Base-by-base conservation (phyloP, 495 filamentous ascomycete genomes). In the Aspergillus leporis region DNA sequence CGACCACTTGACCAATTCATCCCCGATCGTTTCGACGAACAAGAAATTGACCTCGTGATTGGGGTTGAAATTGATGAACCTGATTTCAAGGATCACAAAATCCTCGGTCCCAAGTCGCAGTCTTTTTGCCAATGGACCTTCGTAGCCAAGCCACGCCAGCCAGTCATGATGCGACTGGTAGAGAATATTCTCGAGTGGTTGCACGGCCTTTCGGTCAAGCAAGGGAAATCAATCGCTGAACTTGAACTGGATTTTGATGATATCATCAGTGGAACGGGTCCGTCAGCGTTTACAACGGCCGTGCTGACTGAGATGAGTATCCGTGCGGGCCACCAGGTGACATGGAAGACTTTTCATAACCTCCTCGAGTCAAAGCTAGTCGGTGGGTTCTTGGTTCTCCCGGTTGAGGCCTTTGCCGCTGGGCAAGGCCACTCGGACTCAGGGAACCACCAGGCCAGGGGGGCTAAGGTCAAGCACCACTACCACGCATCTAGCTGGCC, bases 71-170 rank as follows among this genome's bases (percentile, higher is more conserved):
- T 87, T 55, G 86, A 88, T 66, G 77, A 86, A 70, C 83, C 84
- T 25, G 77, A 82, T 19, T 87, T 81, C 70, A 68, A 70, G 41
- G 74, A 87, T 67, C 83, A 87, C 69, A 71, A 79, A 31, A 84
- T 88, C 58, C 79, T 87, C 13, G 85, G 86, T 25, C 73, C 75
- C 49, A 87, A 87, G 64, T 85, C 78, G 16, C 68, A 75, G 22
- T 86, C 83, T 16, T 88, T 88, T 62, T 88, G 84, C 70, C 85
- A 88, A 64, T 89, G 86, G 85, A 88, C 85, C 10, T 85, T 88
- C 58, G 82, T 84, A 73, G 81, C 78, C 70, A 86, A 85, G 66
- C 82, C 84, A 5, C 74, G 78, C 55, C 79, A 81, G 25, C 84
- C 83, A 32, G 81, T 87, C 58, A 83, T 89, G 82, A 76, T 87